Evolutionary conservation across 495 filamentous ascomycete species (phyloP), one percentile per base, ranked within the genome.

Genomic region (Neurospora intermedia): DNA sequence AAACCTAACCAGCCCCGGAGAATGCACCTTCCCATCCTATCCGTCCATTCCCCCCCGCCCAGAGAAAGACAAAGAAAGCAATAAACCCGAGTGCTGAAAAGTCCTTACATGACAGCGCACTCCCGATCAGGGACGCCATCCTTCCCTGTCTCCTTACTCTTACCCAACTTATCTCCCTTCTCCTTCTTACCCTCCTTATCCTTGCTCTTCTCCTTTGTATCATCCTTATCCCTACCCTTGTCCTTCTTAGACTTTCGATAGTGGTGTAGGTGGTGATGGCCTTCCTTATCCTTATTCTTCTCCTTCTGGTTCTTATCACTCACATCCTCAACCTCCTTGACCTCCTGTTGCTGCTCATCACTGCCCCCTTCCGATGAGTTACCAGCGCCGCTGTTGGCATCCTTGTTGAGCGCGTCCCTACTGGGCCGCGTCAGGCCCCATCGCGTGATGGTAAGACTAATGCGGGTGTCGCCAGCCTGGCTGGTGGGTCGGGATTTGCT

Each of bases 401-500:
- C 77, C 46, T 77, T 35, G 46, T 72, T 80, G 16, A 86, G 75
- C 20, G 81, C 80, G 48, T 89, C 87, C 69, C 82, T 86, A 77
- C 85, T 87, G 35, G 83, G 79, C 69, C 84, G 84, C 38, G 82
- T 79, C 31, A 89, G 86, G 3, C 87, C 87, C 38, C 94, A 84
- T 62, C 90, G 87, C 20, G 89, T 87, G 48, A 94, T 87, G 1
- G 90, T 89, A n/a, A 86, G 75, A 76, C 90, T 89, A 39, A 93
- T 85, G 70, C 91, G 81, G 46, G 85, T 89, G 69, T 94, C 91
- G 31, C 91, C 90, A 8, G 85, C 83, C 74, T 92, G 89, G 75
- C 91, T 92, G 27, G 83, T 86, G 4, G 92, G 88, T 72, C 91
- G 88, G 75, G 91, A 93, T 75, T 87, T 90, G 69, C 82, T 87